Percentiles rank a stretch among this genome's conserved stretches.
Evolutionary conservation across 495 filamentous ascomycete genomes (phyloP).

Genomic region (Staphylotrichum longicolle): DNA sequence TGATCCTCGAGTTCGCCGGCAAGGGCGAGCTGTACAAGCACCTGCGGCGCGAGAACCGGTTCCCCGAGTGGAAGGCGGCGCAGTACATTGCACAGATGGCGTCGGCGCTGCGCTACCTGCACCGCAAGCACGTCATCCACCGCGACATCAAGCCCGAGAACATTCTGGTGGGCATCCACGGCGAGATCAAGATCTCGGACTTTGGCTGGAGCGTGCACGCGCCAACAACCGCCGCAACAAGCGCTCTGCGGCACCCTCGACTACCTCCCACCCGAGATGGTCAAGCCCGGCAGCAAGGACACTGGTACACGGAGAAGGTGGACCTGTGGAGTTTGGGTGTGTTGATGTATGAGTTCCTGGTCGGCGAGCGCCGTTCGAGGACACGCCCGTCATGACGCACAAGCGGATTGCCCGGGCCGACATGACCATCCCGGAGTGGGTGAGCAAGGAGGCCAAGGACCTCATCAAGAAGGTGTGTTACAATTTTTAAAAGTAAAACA

Average conservation of each 20-base stretch:
- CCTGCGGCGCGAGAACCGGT: slow-evolving; percentile 78
- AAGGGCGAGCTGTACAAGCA: slow-evolving; percentile 98
- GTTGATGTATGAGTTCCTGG: slow-evolving; percentile 92
- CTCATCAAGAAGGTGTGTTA: slow-evolving; percentile 76
- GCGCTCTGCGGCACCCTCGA: slow-evolving; percentile 97
- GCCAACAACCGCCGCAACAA: slow-evolving; percentile 86
- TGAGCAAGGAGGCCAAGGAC: slow-evolving; percentile 87
- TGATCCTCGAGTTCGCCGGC: slow-evolving; percentile 94
- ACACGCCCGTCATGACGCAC: slow-evolving; percentile 92
- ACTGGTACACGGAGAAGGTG: slow-evolving; percentile 91
- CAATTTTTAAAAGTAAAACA: too few species aligned
- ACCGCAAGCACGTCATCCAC: slow-evolving; percentile 98
- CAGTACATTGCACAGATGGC: slow-evolving; percentile 99
- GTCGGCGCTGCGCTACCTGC: slow-evolving; percentile 82
- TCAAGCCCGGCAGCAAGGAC: slow-evolving; percentile 71
- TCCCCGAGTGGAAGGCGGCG: slow-evolving; percentile 94
- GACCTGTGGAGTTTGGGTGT: slow-evolving; percentile 96
- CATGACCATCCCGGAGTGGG: slow-evolving; percentile 87
- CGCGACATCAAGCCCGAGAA: slow-evolving; percentile 99
- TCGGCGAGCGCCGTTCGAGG: slow-evolving; percentile 97
- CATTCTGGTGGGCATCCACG: slow-evolving; percentile 94
- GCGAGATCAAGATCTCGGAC: slow-evolving; percentile 97
- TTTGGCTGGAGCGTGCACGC: slow-evolving; percentile 99
- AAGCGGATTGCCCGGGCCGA: slow-evolving; percentile 83
- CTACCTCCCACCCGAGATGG: slow-evolving; percentile 97